Evolutionary conservation across 306 rosid species (phyloP).

Genomic region (Glycine latifolia): DNA sequence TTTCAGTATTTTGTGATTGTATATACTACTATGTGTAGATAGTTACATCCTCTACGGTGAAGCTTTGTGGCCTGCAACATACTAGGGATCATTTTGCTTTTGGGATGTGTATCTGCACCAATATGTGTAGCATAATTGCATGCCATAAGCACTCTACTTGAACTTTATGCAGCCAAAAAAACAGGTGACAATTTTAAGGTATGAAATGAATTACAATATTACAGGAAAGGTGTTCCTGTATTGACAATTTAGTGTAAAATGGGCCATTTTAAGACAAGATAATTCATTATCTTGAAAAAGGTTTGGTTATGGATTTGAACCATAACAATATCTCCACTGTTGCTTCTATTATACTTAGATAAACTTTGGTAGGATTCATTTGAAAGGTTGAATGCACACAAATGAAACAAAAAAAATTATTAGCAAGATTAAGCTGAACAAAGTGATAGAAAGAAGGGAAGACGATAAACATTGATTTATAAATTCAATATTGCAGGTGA

Average conservation of each 20-base stretch:
- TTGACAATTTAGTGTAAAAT: not conserved
- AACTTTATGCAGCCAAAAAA: constrained; percentile 7
- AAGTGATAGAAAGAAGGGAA: not conserved
- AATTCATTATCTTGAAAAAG: not conserved
- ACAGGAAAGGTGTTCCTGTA: constrained; percentile 14
- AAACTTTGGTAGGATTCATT: not conserved
- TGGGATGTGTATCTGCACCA: not conserved
- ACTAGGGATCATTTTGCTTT: constrained; percentile 5
- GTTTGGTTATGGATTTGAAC: not conserved
- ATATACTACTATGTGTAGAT: not conserved
- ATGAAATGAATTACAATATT: not conserved
- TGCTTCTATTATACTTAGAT: not conserved
- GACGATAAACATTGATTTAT: not conserved
- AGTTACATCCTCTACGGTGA: constrained; percentile 5
- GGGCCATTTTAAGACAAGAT: not conserved
- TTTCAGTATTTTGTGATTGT: constrained; percentile 25
- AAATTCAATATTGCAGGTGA: constrained; percentile 8
- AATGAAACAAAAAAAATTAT: not conserved
- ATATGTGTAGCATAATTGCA: not conserved
- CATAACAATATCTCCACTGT: not conserved
- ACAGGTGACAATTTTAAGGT: not conserved
- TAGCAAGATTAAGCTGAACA: constrained; percentile 9
- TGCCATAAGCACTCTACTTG: not conserved
- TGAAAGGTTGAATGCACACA: not conserved
- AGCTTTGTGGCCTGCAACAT: too few species aligned